Base-by-base conservation (phyloP, 1,139 yeast genomes). In the Nematodospora anomalae region DNA sequence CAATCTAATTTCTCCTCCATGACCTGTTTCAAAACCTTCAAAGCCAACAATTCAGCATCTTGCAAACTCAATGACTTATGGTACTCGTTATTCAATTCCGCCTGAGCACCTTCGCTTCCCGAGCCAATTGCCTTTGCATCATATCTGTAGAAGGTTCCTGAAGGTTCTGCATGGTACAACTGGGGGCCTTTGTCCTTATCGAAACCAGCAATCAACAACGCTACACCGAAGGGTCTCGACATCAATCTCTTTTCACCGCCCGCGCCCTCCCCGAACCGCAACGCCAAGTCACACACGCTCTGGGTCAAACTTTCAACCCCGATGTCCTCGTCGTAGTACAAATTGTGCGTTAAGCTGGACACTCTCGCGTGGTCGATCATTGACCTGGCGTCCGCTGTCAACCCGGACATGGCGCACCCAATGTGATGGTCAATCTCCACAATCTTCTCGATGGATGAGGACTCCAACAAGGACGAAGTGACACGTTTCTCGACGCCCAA, bases 141-240 rank as follows among this genome's bases (percentile, higher is more conserved):
- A 60, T 92, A 94, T 63, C 95, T 79, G 69, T 92, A 94, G 54
- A 89, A 94, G 2, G 99, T 92, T 43, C 99, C 99, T 12, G 96
- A 85, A 28, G 99, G 98, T 64, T 94, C 99, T n/a, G 98, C 96
- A 59, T 94, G 97, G 60, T 86, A 85, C 56, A 94, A 76, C 64
- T 92, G 98, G 36, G 97, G 96, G 0, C 98, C 98, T 54, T 87
- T 83, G 51, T 88, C 95, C 44, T 79, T 73, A 65, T 92, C 98
- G 51, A 82, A 75, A 34, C 99, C 99, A 6, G 98, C 98, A 57
- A 94, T 84, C 56, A 94, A 76, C 48, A 94, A 70, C 2, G 99
- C 99, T 36, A 94, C 99, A 58, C 99, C 99, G 62, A 94, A 94
- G 8, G 99, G 99, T 67, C 99, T 81, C 4, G 97, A 88, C 99